These are phyloP conservation scores for Zoysia japonica DNA, from an alignment of 176 grass and related monocot species.

Conservation along the genomic window DNA sequence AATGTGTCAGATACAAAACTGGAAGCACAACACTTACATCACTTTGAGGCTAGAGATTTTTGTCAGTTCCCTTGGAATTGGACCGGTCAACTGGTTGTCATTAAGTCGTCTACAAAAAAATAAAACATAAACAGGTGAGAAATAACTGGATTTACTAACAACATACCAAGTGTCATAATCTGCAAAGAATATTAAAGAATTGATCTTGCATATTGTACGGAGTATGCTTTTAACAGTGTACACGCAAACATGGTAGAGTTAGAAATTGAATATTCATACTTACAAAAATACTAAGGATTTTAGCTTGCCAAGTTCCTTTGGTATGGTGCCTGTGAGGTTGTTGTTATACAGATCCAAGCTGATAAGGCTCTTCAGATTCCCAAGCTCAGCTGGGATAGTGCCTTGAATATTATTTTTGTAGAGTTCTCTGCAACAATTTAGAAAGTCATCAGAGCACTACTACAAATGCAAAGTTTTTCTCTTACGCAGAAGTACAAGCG, in stretches of 20 bases:
- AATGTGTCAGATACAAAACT: conserved; percentile 2
- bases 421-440: conserved; percentile 59
- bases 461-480: neutral
- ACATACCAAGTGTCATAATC: neutral
- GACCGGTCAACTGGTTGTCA: conserved; percentile 60
- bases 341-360: conserved; percentile 86
- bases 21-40: conserved; percentile 54
- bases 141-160: neutral
- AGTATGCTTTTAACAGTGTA: neutral
- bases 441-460: neutral
- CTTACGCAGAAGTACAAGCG: neutral
- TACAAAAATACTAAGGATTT: conserved; percentile 76
- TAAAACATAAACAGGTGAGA: conserved; percentile 2
- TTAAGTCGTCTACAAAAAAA: conserved; percentile 57
- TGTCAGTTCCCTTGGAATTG: conserved; percentile 62
- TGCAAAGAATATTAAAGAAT: neutral
- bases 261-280: conserved; percentile 25
- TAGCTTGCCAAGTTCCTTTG: conserved; percentile 59
- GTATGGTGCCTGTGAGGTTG: conserved; percentile 71
- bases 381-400: conserved; percentile 61
- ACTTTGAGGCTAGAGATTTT: conserved; percentile 70
- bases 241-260: neutral
- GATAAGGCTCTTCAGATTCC: conserved; percentile 70
- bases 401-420: conserved; percentile 81
- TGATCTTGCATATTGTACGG: neutral